Percentiles rank a stretch among this genome's conserved stretches.
These are phyloP conservation scores for Pneumocystis canis DNA, from an alignment of 1,139 yeast genomes.

Conservation along the genomic window DNA sequence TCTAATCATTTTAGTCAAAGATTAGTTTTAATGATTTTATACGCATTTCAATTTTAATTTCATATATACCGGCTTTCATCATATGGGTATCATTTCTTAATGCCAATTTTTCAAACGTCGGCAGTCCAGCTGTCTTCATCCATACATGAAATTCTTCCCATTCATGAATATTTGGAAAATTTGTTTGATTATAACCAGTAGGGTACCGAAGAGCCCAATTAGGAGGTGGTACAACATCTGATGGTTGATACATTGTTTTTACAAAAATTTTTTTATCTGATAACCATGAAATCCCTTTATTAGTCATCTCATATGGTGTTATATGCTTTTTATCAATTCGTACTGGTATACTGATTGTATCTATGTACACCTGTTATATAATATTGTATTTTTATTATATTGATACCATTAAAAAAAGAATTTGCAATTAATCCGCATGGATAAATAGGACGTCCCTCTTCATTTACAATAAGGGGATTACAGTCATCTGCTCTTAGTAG, in stretches of 20 bases:
- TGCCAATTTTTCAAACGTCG: conserved; percentile 70
- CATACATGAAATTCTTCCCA: conserved; percentile 89
- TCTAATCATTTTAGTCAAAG: conserved; percentile 20
- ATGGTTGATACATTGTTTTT: conserved; percentile 54
- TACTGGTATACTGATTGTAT: conserved; percentile 7
- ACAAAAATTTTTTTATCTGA: conserved; percentile 65
- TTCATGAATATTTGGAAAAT: conserved; percentile 56
- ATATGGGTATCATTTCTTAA: conserved; percentile 58
- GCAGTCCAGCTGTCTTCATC: conserved; percentile 91
- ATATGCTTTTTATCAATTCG: conserved; percentile 16
- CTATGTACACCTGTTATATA: conserved; percentile 5
- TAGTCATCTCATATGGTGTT: conserved; percentile 46
- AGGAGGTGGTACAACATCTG: conserved; percentile 86
- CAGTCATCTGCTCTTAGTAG: conserved; percentile 78
- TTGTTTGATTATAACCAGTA: conserved; percentile 73
- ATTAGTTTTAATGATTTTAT: neutral
- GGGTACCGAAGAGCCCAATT: conserved; percentile 79
- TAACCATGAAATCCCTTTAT: conserved; percentile 72
- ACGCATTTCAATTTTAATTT: conserved; percentile 34
- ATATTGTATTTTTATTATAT: neutral
- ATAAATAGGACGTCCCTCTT: conserved; percentile 46
- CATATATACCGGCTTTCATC: conserved; percentile 54
- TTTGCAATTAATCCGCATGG: conserved; percentile 97
- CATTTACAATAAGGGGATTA: conserved; percentile 54
- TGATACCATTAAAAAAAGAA: conserved; percentile 65